phyloP scores from a whole-genome alignment of 306 rosid species.

The Gleditsia sinensis region DNA sequence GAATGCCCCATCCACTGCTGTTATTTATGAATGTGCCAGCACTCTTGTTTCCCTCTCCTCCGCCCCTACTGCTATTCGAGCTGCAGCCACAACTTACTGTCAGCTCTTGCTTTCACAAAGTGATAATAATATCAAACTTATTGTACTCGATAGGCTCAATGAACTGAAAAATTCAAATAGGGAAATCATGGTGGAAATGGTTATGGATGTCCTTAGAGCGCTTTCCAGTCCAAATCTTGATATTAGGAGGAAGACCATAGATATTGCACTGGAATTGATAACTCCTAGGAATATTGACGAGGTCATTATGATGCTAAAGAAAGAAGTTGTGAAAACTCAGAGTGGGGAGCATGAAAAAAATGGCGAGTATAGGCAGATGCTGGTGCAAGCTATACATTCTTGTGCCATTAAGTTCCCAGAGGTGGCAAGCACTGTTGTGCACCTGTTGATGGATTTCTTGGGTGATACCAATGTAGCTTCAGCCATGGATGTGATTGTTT shows the following conservation, averaged over 20 bases:
- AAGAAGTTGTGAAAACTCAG: slow-evolving; percentile 92
- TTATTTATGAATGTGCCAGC: slow-evolving; percentile 82
- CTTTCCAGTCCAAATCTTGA: slow-evolving; percentile 79
- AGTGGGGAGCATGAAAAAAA: slow-evolving; percentile 90
- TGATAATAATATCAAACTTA: slow-evolving; percentile 89
- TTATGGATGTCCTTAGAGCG: slow-evolving; percentile 91
- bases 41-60: slow-evolving; percentile 88
- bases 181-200: slow-evolving; percentile 88
- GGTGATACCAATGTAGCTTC: slow-evolving; percentile 85
- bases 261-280: slow-evolving; percentile 80
- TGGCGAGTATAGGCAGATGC: slow-evolving; percentile 88
- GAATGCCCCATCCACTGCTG: slow-evolving; percentile 75
- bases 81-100: slow-evolving; percentile 79
- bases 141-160: slow-evolving; percentile 82
- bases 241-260: slow-evolving; percentile 86
- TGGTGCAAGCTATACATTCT: slow-evolving; percentile 88
- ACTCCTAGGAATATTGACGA: slow-evolving; percentile 81
- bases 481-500: slow-evolving; percentile 80
- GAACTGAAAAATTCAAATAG: slow-evolving; percentile 73
- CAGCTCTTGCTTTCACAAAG: slow-evolving; percentile 88
- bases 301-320: slow-evolving; percentile 92
- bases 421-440: slow-evolving; percentile 95
- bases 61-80: slow-evolving; percentile 89
- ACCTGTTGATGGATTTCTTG: slow-evolving; percentile 94
- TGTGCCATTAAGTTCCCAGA: slow-evolving; percentile 96